Evolutionary conservation across 2,329 filamentous ascomycete species (phyloP).

Genomic region (Aspergillus persii): DNA sequence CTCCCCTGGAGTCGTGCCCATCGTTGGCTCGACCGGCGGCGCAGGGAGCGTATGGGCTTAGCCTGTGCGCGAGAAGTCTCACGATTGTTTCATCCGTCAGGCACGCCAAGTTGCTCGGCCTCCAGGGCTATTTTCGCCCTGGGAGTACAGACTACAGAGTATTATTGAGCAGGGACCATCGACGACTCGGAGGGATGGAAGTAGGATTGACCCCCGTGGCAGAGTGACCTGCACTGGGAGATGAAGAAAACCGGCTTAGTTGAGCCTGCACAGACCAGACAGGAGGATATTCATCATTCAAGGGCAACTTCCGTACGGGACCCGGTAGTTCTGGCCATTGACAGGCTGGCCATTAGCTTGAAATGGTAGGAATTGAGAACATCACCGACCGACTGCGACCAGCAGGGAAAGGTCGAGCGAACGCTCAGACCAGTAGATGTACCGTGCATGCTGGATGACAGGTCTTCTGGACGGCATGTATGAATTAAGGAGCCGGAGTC

Average conservation of each 20-base stretch:
- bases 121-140: neutral
- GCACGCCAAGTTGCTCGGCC: too few species aligned
- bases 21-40: neutral
- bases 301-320: neutral
- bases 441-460: neutral
- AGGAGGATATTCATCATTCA: too few species aligned
- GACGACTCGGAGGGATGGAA: neutral
- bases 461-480: neutral
- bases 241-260: neutral
- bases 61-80: conserved; percentile 7
- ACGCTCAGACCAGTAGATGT: neutral
- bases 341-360: neutral
- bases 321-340: neutral
- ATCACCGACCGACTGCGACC: neutral
- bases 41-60: neutral
- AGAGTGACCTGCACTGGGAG: neutral
- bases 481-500: neutral
- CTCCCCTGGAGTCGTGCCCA: neutral
- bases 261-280: too few species aligned
- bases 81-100: conserved; percentile 14
- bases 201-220: neutral
- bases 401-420: neutral
- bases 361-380: neutral
- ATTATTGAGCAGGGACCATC: neutral
- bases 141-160: too few species aligned